These are phyloP conservation scores for Ormosia semicastrata DNA, from an alignment of 306 rosid genomes.

Conservation along the genomic window DNA sequence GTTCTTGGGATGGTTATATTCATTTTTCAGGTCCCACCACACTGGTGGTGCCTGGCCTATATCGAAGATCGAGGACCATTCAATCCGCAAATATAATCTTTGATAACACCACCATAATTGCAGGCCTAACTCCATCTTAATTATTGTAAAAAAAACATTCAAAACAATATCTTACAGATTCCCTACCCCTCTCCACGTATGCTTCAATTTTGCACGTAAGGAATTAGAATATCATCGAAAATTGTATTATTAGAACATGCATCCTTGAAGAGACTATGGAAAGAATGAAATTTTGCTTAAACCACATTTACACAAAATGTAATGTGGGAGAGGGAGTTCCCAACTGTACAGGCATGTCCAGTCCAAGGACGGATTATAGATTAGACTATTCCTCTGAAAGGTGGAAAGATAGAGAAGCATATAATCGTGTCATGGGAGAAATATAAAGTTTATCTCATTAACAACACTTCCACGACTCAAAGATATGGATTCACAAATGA, in stretches of 20 bases:
- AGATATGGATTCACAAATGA: not conserved
- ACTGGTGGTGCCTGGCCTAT: slow-evolving; percentile 25
- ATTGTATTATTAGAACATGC: not conserved
- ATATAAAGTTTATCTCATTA: not conserved
- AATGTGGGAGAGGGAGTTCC: not conserved
- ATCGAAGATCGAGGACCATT: slow-evolving; percentile 37
- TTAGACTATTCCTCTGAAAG: not conserved
- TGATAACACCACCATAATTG: slow-evolving; percentile 13
- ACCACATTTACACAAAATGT: not conserved
- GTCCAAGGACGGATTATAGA: not conserved
- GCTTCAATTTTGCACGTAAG: not conserved
- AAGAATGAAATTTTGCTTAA: not conserved
- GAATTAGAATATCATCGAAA: not conserved
- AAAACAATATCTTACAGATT: not conserved
- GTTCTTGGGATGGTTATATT: slow-evolving; percentile 29
- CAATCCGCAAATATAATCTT: slow-evolving; percentile 23
- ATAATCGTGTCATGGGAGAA: not conserved
- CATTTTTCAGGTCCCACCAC: slow-evolving; percentile 44
- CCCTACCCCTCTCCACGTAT: not conserved
- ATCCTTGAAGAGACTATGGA: not conserved
- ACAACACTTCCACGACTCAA: not conserved
- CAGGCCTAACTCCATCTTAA: slow-evolving; percentile 2
- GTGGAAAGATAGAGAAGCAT: not conserved
- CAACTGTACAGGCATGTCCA: not conserved
- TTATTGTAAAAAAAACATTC: not conserved